A percentile compares a stretch with the other conserved stretches of the same genome.
Conservation (phyloP, 805 yeast genomes). For the Lachancea cidri region DNA sequence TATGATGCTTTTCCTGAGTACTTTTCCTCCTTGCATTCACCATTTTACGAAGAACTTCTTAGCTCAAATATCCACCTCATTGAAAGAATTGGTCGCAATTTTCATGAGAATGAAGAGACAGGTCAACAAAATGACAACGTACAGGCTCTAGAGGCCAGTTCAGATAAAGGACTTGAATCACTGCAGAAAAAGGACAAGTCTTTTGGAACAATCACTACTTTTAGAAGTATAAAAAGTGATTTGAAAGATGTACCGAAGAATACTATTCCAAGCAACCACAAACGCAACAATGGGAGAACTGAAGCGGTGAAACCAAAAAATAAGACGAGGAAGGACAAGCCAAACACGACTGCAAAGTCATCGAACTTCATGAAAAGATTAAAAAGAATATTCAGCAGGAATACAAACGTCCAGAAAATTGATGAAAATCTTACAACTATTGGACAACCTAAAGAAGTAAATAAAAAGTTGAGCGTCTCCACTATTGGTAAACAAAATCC, state of each 20-base stretch:
- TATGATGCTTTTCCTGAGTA: slow-evolving; percentile 5
- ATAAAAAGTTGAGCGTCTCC: too few relatives aligned
- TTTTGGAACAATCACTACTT: slow-evolving; percentile 30
- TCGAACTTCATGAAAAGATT: not conserved
- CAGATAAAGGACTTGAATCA: not conserved
- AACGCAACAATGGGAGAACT: not conserved
- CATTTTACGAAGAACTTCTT: slow-evolving; percentile 16
- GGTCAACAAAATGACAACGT: not conserved
- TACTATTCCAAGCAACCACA: not conserved
- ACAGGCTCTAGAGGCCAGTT: too few relatives aligned
- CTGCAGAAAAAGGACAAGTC: slow-evolving; percentile 21
- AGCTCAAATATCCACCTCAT: slow-evolving; percentile 20
- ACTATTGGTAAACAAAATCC: too few relatives aligned
- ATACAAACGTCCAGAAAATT: slow-evolving; percentile 1
- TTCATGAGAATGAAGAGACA: not conserved
- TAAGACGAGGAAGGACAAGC: not conserved
- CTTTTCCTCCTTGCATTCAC: slow-evolving; percentile 24
- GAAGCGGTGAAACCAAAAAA: slow-evolving; percentile 1
- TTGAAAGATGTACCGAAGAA: slow-evolving; percentile 11
- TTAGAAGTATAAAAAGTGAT: slow-evolving; percentile 28
- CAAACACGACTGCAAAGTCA: not conserved
- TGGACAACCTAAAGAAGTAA: too few relatives aligned
- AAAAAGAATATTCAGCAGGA: slow-evolving; percentile 1
- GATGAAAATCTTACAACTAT: slow-evolving; percentile 3
- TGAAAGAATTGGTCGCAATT: slow-evolving; percentile 12